phyloP scores from a whole-genome alignment of 345 rosid genomes.

The Citrus australasica region DNA sequence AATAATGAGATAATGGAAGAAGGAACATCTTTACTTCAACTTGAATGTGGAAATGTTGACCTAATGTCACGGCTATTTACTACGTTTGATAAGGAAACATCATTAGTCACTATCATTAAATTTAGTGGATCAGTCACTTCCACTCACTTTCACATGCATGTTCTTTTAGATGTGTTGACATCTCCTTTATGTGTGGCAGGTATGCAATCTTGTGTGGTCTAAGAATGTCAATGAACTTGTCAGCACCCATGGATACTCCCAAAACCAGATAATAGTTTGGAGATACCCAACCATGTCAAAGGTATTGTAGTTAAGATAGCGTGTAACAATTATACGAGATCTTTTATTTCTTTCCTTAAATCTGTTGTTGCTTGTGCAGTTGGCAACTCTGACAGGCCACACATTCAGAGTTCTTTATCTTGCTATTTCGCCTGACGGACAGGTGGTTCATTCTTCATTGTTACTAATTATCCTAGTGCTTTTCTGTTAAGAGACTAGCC shows the following conservation, averaged over 20 bases:
- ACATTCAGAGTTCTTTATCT: conserved; percentile 93
- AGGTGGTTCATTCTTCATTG: conserved; percentile 43
- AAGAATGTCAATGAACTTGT: conserved; percentile 97
- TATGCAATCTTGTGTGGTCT: conserved; percentile 97
- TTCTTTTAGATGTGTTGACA: conserved; percentile 4
- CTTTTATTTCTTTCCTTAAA: neutral
- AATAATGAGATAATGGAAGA: neutral
- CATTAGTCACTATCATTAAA: neutral
- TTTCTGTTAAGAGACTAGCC: neutral
- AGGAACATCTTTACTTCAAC: neutral
- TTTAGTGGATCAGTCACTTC: neutral
- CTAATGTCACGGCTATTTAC: neutral
- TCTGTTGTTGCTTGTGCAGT: conserved; percentile 40
- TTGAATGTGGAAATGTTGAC: neutral
- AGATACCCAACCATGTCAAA: conserved; percentile 98
- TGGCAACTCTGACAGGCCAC: conserved; percentile 97
- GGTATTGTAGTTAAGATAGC: conserved; percentile 32
- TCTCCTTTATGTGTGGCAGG: conserved; percentile 36
- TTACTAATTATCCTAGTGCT: neutral
- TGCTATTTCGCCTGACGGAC: conserved; percentile 99
- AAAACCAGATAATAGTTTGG: conserved; percentile 97
- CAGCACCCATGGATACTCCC: conserved; percentile 99
- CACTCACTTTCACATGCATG: neutral
- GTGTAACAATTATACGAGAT: neutral
- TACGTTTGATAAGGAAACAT: neutral